Percentiles rank a stretch among this genome's conserved stretches.
Evolutionary conservation across 192 early-diverging fungal species (phyloP).

Genomic region (Chytriomyces sp.): DNA sequence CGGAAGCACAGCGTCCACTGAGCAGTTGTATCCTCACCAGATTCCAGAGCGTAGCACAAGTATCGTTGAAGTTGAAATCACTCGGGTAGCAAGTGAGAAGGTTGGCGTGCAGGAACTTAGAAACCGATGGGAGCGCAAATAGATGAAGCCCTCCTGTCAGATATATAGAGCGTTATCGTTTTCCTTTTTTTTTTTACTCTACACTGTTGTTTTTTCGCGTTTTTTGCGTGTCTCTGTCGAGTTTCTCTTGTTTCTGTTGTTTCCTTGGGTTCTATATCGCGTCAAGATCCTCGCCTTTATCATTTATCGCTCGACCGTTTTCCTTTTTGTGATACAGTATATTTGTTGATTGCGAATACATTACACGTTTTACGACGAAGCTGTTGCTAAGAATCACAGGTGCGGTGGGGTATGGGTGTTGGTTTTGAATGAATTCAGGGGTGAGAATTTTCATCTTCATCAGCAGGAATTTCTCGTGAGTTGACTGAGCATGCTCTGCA

Average conservation of each 20-base stretch:
- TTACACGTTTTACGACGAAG: too few species aligned
- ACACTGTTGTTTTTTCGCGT: not conserved
- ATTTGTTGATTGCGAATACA: too few species aligned
- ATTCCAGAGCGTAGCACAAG: constrained; percentile 21
- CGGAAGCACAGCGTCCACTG: constrained; percentile 5
- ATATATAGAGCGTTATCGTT: not conserved
- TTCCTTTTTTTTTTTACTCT: too few species aligned
- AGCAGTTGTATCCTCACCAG: constrained; percentile 33
- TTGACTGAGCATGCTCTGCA: too few species aligned
- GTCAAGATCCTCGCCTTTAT: too few species aligned
- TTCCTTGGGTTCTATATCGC: not conserved
- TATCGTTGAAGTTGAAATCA: constrained; percentile 16
- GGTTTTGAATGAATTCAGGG: too few species aligned
- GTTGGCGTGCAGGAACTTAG: constrained; percentile 21
- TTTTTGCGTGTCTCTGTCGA: not conserved
- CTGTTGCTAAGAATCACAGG: too few species aligned
- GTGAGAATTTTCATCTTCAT: too few species aligned
- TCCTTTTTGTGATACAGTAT: too few species aligned
- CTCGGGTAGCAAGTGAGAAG: not conserved
- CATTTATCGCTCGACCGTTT: too few species aligned
- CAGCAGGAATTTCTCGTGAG: too few species aligned
- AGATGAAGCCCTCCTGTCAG: not conserved
- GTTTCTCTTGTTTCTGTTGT: not conserved
- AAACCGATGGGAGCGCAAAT: constrained; percentile 27
- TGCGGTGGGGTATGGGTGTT: too few species aligned